Percentiles rank a stretch among this genome's conserved stretches.
Conservation (phyloP, 495 filamentous ascomycete genomes). For the Hyaloscypha hepaticicola region DNA sequence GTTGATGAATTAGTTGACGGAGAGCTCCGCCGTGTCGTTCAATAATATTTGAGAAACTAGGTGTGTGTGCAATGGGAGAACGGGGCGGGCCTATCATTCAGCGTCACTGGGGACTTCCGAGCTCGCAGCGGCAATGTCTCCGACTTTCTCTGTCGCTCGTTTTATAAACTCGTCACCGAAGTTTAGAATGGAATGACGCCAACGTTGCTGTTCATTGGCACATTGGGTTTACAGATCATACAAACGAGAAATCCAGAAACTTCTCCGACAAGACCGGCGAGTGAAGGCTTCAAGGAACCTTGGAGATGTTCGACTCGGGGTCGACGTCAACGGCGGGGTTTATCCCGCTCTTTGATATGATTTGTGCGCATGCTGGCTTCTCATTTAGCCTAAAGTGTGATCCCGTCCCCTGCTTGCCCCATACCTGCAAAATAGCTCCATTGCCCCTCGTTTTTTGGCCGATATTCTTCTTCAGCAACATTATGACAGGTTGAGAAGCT, state of each 20-base stretch:
- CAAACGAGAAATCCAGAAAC: background rate
- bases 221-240: background rate
- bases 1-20: background rate
- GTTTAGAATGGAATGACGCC: too few species aligned
- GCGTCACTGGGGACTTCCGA: too few species aligned
- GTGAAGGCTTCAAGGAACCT: background rate
- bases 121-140: background rate
- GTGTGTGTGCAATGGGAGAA: background rate
- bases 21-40: background rate
- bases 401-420: background rate
- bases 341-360: background rate
- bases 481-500: background rate
- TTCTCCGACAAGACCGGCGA: background rate
- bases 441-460: conserved; percentile 16
- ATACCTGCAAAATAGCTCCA: background rate
- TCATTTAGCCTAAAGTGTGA: conserved; percentile 17
- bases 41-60: background rate
- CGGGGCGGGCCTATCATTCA: background rate
- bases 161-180: too few species aligned
- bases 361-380: conserved; percentile 23
- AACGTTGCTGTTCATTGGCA: too few species aligned
- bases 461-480: background rate
- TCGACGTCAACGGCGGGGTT: background rate
- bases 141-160: too few species aligned
- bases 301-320: background rate